Evolutionary conservation across 768 basidiomycete genomes (phyloP).

Genomic region (Mycena albidolilacea): DNA sequence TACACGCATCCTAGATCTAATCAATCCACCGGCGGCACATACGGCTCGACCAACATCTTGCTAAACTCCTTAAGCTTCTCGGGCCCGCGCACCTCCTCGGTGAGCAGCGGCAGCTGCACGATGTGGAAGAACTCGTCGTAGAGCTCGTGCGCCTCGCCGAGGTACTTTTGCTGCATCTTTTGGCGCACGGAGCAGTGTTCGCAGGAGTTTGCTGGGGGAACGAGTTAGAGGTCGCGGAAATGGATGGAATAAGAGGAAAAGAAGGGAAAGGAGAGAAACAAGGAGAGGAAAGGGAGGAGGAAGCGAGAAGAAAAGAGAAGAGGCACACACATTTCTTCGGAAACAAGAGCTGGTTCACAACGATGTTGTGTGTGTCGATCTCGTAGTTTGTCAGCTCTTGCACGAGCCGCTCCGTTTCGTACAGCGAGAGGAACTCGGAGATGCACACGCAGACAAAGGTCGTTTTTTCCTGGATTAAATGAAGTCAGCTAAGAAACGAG

Average conservation of each 20-base stretch:
- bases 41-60: conserved; percentile 90
- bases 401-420: conserved; percentile 98
- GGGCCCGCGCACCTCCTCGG: conserved; percentile 96
- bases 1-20: no score
- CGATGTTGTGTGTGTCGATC: conserved; percentile 99
- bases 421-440: conserved; percentile 97
- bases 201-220: conserved; percentile 85
- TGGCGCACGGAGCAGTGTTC: conserved; percentile 95
- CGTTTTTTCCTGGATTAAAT: conserved; percentile 87
- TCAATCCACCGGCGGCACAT: conserved; percentile 68
- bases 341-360: conserved; percentile 97
- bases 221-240: not conserved
- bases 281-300: not conserved
- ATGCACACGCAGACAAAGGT: conserved; percentile 99
- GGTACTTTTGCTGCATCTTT: conserved; percentile 99
- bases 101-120: conserved; percentile 91
- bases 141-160: conserved; percentile 95
- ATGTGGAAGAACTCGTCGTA: conserved; percentile 99
- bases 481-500: not conserved
- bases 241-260: not conserved
- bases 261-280: not conserved
- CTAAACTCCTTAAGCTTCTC: conserved; percentile 95
- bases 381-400: conserved; percentile 96
- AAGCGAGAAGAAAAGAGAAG: not conserved
- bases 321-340: conserved; percentile 81